Evolutionary conservation across 768 basidiomycete genomes (phyloP), one percentile per base, ranked within the genome.

Genomic region (Boletus fagicola): DNA sequence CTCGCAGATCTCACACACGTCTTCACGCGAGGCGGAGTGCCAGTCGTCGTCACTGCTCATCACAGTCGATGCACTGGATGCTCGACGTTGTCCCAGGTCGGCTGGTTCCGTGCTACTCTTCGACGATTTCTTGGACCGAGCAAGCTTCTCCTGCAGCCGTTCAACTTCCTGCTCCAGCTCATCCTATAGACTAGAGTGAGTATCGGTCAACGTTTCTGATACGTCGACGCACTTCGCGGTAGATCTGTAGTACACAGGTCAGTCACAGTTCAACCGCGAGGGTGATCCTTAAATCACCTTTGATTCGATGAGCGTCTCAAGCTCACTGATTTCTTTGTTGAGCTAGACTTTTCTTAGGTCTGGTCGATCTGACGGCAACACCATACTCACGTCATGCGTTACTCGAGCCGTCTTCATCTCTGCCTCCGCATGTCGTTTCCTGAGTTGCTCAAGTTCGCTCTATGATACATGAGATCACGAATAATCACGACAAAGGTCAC

Each of bases 271-370:
- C 24, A 18, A 38, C 12, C 33, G 22, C 33, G 33, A 22, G 30
- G 26, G 5, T 51, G 4, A 4, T 49, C 28, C 26, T 44, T 15
- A 16, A 54, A 72, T 54, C 58, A 92, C 92, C 84, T 97, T 98
- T 53, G 91, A 83, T 70, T 99, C 96, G n/a, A 98, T 86, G 42
- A 99, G 78, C 39, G 87, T 82, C 72, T 98, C 96, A 20, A 98
- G 80, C 69, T 98, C 94, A 53, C 87, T 84, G 50, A 98, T 89
- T 75, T 98, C 94, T 65, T 93, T 90, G 73, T 92, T 88, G 58
- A 94, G 81, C 92, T 95, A 62, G 42, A 59, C 24, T 49, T 46
- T 50, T 36, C 18, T 59, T 44, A 43, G 50, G 56, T 47, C 44
- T 26, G 45, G 12, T 31, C 26, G 30, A 26, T 39, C 42, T 36